Percentiles rank a stretch among this genome's conserved stretches.
phyloP scores from a whole-genome alignment of 805 yeast species.

The Saccharomycopsis sp. region DNA sequence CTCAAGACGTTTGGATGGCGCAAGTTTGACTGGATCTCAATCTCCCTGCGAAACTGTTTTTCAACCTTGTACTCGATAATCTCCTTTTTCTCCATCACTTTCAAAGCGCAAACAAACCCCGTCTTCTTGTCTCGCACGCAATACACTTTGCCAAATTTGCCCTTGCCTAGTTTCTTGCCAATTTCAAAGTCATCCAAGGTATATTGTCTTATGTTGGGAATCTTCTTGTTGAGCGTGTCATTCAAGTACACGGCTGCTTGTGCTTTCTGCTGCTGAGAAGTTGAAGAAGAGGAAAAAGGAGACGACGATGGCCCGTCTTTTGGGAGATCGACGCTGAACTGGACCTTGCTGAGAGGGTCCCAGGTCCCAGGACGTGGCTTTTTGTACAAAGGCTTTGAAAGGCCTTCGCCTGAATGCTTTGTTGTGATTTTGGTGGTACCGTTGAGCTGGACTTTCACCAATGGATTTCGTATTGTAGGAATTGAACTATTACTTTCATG shows the following conservation, averaged over 20 bases:
- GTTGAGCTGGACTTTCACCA: slow-evolving; percentile 19
- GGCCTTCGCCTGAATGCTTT: background rate
- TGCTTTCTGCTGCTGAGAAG: too few relatives aligned
- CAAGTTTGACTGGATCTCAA: slow-evolving; percentile 78
- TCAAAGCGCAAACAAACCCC: slow-evolving; percentile 81
- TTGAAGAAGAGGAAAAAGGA: too few relatives aligned
- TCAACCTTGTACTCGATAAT: slow-evolving; percentile 67
- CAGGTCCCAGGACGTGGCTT: slow-evolving; percentile 12
- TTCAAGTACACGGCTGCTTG: too few relatives aligned
- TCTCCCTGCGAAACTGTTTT: slow-evolving; percentile 80
- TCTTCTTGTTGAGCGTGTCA: background rate
- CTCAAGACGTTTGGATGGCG: slow-evolving; percentile 75
- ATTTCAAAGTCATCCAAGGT: slow-evolving; percentile 65
- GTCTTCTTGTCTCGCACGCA: slow-evolving; percentile 70
- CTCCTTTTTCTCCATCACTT: slow-evolving; percentile 83
- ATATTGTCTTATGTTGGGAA: slow-evolving; percentile 24
- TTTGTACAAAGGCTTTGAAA: too few relatives aligned
- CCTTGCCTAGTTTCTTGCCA: slow-evolving; percentile 77
- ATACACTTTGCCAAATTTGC: slow-evolving; percentile 88
- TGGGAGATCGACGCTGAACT: background rate
- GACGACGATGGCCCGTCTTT: too few relatives aligned
- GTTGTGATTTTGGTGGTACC: slow-evolving; percentile 12
- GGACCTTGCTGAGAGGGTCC: slow-evolving; percentile 15
- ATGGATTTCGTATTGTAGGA: slow-evolving; percentile 20
- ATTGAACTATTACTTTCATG: too few relatives aligned